phyloP scores from a whole-genome alignment of 352 stramenopile species.

The Phytopythium delawarense region DNA sequence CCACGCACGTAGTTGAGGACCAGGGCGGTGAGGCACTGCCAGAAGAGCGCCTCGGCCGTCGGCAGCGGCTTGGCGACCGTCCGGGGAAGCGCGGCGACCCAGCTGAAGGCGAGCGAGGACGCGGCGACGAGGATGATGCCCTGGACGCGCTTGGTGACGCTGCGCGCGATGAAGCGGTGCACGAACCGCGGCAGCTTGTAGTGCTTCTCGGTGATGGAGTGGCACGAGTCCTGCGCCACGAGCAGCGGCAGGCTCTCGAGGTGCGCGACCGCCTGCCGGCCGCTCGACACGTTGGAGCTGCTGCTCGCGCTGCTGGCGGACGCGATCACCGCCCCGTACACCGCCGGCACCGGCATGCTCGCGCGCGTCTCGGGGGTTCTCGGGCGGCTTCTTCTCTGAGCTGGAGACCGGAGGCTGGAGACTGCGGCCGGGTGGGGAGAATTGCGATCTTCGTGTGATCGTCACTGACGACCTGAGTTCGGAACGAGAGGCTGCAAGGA shows the following conservation, averaged over 20 bases:
- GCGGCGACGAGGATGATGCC: constrained; percentile 37
- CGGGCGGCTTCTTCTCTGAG: not conserved
- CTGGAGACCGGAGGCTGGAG: too few species aligned
- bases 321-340: constrained; percentile 25
- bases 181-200: constrained; percentile 30
- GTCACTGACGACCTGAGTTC: not conserved
- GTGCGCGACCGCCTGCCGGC: constrained; percentile 34
- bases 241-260: constrained; percentile 40
- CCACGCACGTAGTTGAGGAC: constrained; percentile 42
- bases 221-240: constrained; percentile 21
- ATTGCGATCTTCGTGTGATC: not conserved
- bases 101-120: constrained; percentile 55
- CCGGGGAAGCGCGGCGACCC: constrained; percentile 60
- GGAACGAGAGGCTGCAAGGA: not conserved
- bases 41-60: constrained; percentile 65
- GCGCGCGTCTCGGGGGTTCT: not conserved
- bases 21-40: constrained; percentile 50
- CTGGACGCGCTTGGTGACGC: constrained; percentile 23
- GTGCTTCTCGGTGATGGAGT: constrained; percentile 17
- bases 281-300: constrained; percentile 23
- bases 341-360: constrained; percentile 18
- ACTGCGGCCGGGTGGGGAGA: too few species aligned
- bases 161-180: constrained; percentile 20
- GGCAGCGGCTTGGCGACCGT: constrained; percentile 42
- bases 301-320: constrained; percentile 15